These are phyloP conservation scores for Trichosporon ovoides DNA, from an alignment of 1,284 basidiomycete genomes.

Conservation along the genomic window DNA sequence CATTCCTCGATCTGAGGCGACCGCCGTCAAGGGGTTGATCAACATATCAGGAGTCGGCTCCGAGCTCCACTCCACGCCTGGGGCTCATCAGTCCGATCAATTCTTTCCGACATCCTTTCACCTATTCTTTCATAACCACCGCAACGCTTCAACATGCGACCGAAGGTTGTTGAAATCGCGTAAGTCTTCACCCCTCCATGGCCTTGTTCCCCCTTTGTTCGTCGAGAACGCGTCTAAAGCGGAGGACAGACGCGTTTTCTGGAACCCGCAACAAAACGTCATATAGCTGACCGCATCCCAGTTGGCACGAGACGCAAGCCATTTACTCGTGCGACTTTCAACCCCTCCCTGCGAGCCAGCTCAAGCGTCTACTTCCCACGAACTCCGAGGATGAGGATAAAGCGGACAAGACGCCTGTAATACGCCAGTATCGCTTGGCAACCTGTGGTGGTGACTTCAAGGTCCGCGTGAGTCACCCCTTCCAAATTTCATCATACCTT, in stretches of 20 bases:
- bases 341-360: constrained; percentile 53
- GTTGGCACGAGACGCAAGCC: constrained; percentile 85
- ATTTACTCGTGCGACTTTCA: constrained; percentile 95
- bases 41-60: neutral
- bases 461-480: constrained; percentile 67
- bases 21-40: neutral
- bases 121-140: neutral
- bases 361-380: constrained; percentile 49
- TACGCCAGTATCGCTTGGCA: constrained; percentile 72
- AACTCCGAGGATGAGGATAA: constrained; percentile 31
- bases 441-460: constrained; percentile 97
- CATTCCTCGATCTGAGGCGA: neutral
- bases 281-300: constrained; percentile 19
- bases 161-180: constrained; percentile 49
- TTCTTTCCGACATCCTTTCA: neutral
- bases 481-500: constrained; percentile 5
- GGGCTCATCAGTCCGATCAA: neutral
- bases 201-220: neutral
- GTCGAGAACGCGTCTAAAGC: neutral
- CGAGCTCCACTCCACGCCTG: neutral
- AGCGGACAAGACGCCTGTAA: constrained; percentile 17
- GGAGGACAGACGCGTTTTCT: constrained; percentile 1
- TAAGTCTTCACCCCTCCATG: constrained; percentile 20
- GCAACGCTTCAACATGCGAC: constrained; percentile 33
- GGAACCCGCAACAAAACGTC: neutral